Evolutionary conservation across 1,139 yeast genomes (phyloP).

Genomic region (Nadsonia commutata): DNA sequence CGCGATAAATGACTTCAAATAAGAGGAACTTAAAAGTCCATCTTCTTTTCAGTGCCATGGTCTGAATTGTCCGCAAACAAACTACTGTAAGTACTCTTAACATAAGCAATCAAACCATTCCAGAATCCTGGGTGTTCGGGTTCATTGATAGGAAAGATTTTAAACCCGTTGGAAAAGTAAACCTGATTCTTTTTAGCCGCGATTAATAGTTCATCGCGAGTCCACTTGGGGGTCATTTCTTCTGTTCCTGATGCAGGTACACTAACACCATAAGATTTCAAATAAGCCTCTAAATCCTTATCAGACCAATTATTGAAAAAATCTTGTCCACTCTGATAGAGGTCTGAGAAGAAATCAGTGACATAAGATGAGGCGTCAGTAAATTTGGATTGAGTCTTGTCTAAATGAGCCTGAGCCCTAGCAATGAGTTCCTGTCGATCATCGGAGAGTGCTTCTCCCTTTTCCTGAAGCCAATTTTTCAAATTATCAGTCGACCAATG

Average conservation of each 20-base stretch:
- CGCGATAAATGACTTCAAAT: too few species aligned
- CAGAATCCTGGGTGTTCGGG: too few species aligned
- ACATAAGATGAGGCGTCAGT: slow-evolving; percentile 13
- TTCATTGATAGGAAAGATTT: too few species aligned
- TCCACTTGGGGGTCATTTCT: too few species aligned
- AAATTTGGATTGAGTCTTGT: slow-evolving; percentile 15
- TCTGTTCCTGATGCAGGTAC: too few species aligned
- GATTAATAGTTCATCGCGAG: neutral
- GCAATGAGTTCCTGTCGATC: slow-evolving; percentile 26
- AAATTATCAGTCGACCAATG: slow-evolving; percentile 32
- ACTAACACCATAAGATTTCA: slow-evolving; percentile 37
- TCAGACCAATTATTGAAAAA: slow-evolving; percentile 37
- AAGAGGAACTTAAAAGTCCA: too few species aligned
- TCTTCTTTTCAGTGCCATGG: too few species aligned
- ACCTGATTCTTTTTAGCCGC: neutral
- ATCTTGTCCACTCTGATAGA: slow-evolving; percentile 21
- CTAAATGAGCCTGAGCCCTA: slow-evolving; percentile 23
- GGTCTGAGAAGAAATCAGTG: slow-evolving; percentile 13
- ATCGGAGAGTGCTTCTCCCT: slow-evolving; percentile 23
- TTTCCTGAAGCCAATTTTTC: slow-evolving; percentile 26
- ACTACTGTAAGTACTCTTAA: too few species aligned
- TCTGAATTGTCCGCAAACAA: too few species aligned
- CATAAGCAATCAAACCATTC: too few species aligned
- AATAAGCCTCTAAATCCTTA: slow-evolving; percentile 38
- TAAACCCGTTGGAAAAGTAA: neutral